Evolutionary conservation across 495 filamentous ascomycete genomes (phyloP).

Genomic region (Talaromyces liani): DNA sequence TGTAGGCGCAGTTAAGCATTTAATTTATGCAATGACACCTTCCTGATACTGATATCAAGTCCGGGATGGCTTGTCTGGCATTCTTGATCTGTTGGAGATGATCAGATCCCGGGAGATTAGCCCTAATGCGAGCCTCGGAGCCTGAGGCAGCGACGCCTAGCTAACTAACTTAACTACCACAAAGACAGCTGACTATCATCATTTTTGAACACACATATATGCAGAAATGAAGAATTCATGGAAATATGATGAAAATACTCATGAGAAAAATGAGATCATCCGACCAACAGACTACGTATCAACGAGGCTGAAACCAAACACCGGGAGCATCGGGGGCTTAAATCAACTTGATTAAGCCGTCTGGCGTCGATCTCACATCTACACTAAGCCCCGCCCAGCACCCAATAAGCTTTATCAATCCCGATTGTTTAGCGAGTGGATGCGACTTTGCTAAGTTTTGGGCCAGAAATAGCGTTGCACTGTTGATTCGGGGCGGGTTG

Average conservation of each 20-base stretch:
- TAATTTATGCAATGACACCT: not conserved
- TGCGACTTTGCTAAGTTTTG: not conserved
- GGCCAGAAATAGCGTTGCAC: not conserved
- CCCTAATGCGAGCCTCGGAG: not conserved
- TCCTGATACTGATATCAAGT: not conserved
- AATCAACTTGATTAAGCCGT: not conserved
- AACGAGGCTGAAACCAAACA: not conserved
- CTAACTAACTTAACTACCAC: too few species aligned
- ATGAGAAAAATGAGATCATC: not conserved
- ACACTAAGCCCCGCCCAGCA: not conserved
- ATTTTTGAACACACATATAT: too few species aligned
- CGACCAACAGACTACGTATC: not conserved
- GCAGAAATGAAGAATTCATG: too few species aligned
- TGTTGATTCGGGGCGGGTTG: not conserved
- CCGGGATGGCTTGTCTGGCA: not conserved
- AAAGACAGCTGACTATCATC: too few species aligned
- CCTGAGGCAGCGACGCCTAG: too few species aligned
- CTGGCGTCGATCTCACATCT: not conserved
- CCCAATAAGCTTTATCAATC: not conserved
- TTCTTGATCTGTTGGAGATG: not conserved
- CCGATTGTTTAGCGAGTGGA: not conserved
- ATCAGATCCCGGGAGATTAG: not conserved
- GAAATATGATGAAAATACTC: too few species aligned
- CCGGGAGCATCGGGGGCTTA: not conserved
- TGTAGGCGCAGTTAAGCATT: not conserved